Conservation (phyloP, 1,284 basidiomycete genomes). For the Wolfiporia cocos region DNA sequence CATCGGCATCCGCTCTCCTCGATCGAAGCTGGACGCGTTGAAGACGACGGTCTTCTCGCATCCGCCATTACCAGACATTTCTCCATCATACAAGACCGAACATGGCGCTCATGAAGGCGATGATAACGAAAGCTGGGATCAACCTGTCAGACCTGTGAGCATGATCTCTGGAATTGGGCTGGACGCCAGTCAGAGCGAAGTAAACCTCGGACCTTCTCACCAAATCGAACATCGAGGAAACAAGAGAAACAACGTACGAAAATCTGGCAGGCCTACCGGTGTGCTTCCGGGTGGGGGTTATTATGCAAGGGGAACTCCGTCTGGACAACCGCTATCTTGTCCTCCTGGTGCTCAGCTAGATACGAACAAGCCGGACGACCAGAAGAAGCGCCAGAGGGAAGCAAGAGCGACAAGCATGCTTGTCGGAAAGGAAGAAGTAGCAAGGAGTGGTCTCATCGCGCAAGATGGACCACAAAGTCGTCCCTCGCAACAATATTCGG, state of each 20-base stretch:
- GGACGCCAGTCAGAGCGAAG: not conserved
- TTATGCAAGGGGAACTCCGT: not conserved
- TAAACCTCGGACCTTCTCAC: not conserved
- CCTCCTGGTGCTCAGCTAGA: too few relatives aligned
- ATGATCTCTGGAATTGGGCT: constrained; percentile 2
- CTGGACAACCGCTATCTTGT: not conserved
- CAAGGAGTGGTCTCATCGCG: not conserved
- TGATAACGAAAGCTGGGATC: not conserved
- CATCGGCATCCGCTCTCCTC: constrained; percentile 19
- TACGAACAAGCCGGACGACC: too few relatives aligned
- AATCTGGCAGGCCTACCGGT: constrained; percentile 1
- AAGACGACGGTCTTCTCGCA: constrained; percentile 19
- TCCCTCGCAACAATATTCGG: too few relatives aligned
- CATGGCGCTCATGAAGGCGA: not conserved
- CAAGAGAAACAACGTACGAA: not conserved
- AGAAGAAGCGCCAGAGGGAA: too few relatives aligned
- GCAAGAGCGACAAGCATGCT: constrained; percentile 3
- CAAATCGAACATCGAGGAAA: not conserved
- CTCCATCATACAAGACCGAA: constrained; percentile 5
- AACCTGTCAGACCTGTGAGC: constrained; percentile 4
- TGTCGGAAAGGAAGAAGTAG: constrained; percentile 1
- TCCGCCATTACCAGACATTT: constrained; percentile 16
- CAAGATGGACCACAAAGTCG: too few relatives aligned
- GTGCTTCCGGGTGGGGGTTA: not conserved
- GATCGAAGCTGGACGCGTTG: constrained; percentile 16